Evolutionary conservation across 257 asterid genomes (phyloP).

Genomic region (Apocynum venetum): DNA sequence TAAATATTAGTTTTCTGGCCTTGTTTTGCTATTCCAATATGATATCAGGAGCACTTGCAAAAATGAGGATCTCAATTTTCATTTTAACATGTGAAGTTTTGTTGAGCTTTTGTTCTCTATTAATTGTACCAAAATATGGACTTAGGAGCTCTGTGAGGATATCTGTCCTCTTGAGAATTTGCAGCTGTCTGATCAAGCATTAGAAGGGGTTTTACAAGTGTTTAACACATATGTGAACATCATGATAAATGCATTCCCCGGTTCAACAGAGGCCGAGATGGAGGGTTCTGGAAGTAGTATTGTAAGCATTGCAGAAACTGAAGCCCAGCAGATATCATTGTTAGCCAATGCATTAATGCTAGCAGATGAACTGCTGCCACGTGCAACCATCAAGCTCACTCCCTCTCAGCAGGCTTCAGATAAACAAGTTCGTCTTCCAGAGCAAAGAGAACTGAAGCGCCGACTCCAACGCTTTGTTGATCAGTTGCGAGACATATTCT

Average conservation of each 20-base stretch:
- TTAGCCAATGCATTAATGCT: conserved; percentile 72
- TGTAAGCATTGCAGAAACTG: conserved; percentile 70
- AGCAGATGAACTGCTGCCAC: conserved; percentile 82
- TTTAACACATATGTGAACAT: conserved; percentile 58
- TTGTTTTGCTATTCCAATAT: background rate
- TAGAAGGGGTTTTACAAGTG: conserved; percentile 68
- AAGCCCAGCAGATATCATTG: conserved; percentile 60
- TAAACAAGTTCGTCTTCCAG: conserved; percentile 49
- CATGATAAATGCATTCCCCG: conserved; percentile 74
- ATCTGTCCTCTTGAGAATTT: conserved; percentile 71
- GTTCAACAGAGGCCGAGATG: conserved; percentile 64
- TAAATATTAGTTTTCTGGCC: background rate
- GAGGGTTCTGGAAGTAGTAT: conserved; percentile 66
- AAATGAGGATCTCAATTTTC: background rate
- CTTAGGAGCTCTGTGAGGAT: conserved; percentile 84
- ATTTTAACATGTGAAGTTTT: background rate
- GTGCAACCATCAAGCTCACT: conserved; percentile 59
- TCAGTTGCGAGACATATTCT: conserved; percentile 82
- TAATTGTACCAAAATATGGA: background rate
- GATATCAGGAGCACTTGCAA: background rate
- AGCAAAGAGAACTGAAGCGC: conserved; percentile 73
- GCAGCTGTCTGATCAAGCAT: conserved; percentile 60
- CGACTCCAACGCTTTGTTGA: conserved; percentile 73
- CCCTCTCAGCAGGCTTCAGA: conserved; percentile 29
- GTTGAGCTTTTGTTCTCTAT: background rate